Conservation (phyloP, 192 early-diverging fungal genomes). For the Gonapodya sp. region DNA sequence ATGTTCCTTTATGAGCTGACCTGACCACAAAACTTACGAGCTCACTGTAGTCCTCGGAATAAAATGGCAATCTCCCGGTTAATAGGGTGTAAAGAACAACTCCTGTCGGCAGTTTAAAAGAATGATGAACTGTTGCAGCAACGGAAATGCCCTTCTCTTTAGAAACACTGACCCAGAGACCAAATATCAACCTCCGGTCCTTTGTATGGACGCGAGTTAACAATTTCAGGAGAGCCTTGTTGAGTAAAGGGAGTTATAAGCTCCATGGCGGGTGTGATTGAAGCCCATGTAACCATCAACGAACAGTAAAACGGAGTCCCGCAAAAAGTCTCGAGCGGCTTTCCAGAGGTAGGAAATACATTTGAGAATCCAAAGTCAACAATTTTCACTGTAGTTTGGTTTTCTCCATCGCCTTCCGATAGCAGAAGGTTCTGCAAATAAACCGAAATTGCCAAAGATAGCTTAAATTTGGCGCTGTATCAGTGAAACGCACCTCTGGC, state of each 20-base stretch:
- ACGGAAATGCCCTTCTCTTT: too few species aligned
- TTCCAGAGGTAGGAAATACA: background rate
- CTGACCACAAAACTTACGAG: slow-evolving; percentile 14
- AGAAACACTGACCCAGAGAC: too few species aligned
- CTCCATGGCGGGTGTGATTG: too few species aligned
- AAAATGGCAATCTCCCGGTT: slow-evolving; percentile 47
- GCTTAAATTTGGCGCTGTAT: background rate
- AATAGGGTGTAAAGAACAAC: slow-evolving; percentile 51
- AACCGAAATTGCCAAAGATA: background rate
- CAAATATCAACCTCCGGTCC: background rate
- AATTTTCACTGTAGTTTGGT: slow-evolving; percentile 50
- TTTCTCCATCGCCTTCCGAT: slow-evolving; percentile 22
- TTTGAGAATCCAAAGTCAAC: slow-evolving; percentile 54
- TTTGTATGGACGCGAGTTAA: background rate
- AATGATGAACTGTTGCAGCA: too few species aligned
- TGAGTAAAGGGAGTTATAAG: too few species aligned
- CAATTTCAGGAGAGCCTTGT: background rate
- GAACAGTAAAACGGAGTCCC: background rate
- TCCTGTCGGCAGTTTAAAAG: too few species aligned
- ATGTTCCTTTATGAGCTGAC: too few species aligned
- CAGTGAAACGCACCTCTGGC: slow-evolving; percentile 9
- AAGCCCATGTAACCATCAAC: too few species aligned
- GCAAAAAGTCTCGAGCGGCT: background rate
- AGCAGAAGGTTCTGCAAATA: slow-evolving; percentile 49
- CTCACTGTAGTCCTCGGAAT: slow-evolving; percentile 41